Evolutionary conservation across 768 basidiomycete species (phyloP).

Genomic region (Rhodotorula paludigena): DNA sequence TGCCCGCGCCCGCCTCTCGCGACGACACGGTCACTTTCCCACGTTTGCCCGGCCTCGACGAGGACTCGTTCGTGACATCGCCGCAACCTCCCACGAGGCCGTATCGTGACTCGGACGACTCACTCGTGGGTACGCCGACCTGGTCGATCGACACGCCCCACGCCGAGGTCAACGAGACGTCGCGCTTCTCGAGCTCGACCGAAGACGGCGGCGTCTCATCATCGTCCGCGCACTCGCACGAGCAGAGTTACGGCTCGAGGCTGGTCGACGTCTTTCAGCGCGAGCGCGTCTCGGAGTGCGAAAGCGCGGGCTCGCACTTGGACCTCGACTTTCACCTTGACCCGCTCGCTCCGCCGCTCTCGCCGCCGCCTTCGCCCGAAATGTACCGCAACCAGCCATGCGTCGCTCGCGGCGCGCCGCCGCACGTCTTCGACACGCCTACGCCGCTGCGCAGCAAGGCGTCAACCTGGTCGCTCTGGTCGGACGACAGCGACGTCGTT

Average conservation of each 20-base stretch:
- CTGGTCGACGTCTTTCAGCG: neutral
- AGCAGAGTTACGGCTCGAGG: neutral
- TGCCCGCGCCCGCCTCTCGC: too few relatives aligned
- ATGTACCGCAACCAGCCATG: neutral
- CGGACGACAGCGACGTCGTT: too few relatives aligned
- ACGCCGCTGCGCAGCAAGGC: too few relatives aligned
- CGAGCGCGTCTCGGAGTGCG: neutral
- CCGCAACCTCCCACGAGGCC: neutral
- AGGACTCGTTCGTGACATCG: neutral
- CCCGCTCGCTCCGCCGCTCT: neutral
- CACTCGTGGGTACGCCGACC: neutral
- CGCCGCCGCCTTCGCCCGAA: neutral
- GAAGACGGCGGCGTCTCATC: neutral
- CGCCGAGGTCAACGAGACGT: neutral
- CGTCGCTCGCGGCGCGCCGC: too few relatives aligned
- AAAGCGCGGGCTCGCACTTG: neutral
- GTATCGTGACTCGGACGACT: neutral
- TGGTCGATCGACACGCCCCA: too few relatives aligned
- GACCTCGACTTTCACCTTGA: neutral
- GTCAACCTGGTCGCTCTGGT: too few relatives aligned
- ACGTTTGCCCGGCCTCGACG: neutral
- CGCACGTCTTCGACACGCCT: too few relatives aligned
- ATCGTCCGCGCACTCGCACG: neutral
- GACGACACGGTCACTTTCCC: too few relatives aligned
- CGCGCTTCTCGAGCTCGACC: constrained; percentile 12